Percentiles rank a stretch among this genome's conserved stretches.
phyloP scores from a whole-genome alignment of 176 grass and related monocot genomes.

The Rhynchospora breviuscula region DNA sequence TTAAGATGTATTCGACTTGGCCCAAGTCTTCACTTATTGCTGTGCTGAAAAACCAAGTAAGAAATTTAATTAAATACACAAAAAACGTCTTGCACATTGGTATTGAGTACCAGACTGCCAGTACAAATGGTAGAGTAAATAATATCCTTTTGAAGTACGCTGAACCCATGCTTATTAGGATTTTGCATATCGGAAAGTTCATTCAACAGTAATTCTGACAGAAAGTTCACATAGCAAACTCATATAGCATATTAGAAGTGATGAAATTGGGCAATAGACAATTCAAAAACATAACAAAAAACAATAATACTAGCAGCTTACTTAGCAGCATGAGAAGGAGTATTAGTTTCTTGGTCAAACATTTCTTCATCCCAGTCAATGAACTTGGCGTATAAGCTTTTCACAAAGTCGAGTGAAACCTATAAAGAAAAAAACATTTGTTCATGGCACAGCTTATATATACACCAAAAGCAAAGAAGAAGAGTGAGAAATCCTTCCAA shows the following conservation, averaged over 20 bases:
- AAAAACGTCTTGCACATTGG: background rate
- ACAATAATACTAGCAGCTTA: constrained; percentile 24
- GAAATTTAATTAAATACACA: background rate
- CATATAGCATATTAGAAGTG: background rate
- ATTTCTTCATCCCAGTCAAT: constrained; percentile 99
- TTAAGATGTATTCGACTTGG: constrained; percentile 98
- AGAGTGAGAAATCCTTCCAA: background rate
- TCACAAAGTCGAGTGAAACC: constrained; percentile 96
- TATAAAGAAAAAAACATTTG: constrained; percentile 30
- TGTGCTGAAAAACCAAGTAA: constrained; percentile 64
- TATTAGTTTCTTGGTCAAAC: constrained; percentile 82
- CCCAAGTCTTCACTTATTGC: constrained; percentile 99
- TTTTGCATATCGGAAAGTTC: background rate
- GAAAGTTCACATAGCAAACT: background rate
- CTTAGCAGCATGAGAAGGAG: constrained; percentile 91
- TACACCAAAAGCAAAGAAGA: background rate
- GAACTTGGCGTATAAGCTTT: constrained; percentile 94
- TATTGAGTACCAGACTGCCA: background rate
- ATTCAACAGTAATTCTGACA: background rate
- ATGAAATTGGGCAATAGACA: background rate
- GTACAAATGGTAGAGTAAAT: background rate
- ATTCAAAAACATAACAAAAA: background rate
- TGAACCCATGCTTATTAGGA: background rate
- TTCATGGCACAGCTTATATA: background rate
- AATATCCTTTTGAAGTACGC: background rate